phyloP scores from a whole-genome alignment of 805 yeast genomes.

The Kodamaea sagamina region DNA sequence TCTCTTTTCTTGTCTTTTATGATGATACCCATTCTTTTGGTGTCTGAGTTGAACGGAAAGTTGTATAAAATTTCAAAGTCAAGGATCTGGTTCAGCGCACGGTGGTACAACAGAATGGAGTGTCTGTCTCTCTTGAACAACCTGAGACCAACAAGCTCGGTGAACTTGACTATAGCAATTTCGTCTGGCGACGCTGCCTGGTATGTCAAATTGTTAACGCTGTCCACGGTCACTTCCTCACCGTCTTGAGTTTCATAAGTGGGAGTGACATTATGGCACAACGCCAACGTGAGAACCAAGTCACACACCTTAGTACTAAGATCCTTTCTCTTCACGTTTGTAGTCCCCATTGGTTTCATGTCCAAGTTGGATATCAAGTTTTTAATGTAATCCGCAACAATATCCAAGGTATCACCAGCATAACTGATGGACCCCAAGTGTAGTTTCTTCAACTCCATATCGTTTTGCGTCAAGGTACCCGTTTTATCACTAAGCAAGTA shows the following conservation, averaged over 20 bases:
- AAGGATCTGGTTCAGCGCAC: conserved; percentile 50
- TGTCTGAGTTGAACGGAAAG: conserved; percentile 94
- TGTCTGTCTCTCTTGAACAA: conserved; percentile 80
- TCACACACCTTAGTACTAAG: conserved; percentile 77
- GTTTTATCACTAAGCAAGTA: conserved; percentile 92
- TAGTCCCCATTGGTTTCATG: conserved; percentile 17
- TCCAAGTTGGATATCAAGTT: conserved; percentile 25
- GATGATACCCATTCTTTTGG: conserved; percentile 94
- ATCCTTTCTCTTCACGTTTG: conserved; percentile 56
- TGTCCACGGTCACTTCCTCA: conserved; percentile 36
- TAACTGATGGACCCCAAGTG: conserved; percentile 93
- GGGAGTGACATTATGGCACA: conserved; percentile 98
- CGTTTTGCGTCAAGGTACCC: conserved; percentile 96
- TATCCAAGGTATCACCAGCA: conserved; percentile 89
- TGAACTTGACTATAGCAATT: conserved; percentile 91
- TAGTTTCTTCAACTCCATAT: conserved; percentile 92
- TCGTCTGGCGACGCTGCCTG: conserved; percentile 99
- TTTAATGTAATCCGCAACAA: conserved; percentile 69
- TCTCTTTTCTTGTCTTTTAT: conserved; percentile 61
- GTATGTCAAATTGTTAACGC: conserved; percentile 47
- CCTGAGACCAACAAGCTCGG: conserved; percentile 82
- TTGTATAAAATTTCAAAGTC: conserved; percentile 72
- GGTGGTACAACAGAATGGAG: conserved; percentile 67
- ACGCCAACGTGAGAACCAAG: conserved; percentile 75
- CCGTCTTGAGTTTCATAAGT: conserved; percentile 70